Base-by-base conservation (phyloP, 352 stramenopile species). In the Phytophthora chlamydospora region DNA sequence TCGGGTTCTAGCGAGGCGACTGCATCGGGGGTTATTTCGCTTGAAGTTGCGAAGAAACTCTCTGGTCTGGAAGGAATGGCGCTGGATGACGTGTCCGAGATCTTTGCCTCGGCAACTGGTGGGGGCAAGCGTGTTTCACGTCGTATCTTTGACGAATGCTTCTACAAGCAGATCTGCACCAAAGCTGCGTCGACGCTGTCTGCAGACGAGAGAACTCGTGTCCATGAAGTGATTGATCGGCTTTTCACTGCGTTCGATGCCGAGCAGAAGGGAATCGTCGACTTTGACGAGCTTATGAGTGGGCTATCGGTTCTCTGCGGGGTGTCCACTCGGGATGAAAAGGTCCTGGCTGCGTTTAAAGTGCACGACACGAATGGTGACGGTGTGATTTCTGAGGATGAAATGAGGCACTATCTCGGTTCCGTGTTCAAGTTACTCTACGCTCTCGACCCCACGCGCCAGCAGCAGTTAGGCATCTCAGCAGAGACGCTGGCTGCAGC, bases 371-470 rank as follows among this genome's bases (percentile, higher is more conserved):
- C 68, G 19, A 89, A 96, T 62, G 75, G 74, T 12, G 88, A 96
- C 45, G 90, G 90, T 2, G 73, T 91, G 33, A 94, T 97, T 50
- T 90, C 80, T 7, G 66, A 89, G 56, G 79, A 90, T 3, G 88
- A 97, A 50, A 94, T 97, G 87, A 75, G 74, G 7, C 80, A 90
- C 64, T 96, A 96, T 55, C 69, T 96, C n/a, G 73, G 76, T 34
- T 93, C 81, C 0, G 84, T 96, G 5, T 96, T 94, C 58, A 90
- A 85, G 61, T 48, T 95, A 21, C 54, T 96, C 14, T 94, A 89
- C 54, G 80, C 80, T 31, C 50, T 89, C 3, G 84, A 93, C 43
- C 88, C 83, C 24, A 83, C 80, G 12, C 78, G 74, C 1, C 61
- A 81, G 36, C 70, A 78, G n/a, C 76, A 78, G 21, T 59, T 95